These are phyloP conservation scores for Pyrus pyrifolia DNA, from an alignment of 306 rosid genomes.

Conservation along the genomic window DNA sequence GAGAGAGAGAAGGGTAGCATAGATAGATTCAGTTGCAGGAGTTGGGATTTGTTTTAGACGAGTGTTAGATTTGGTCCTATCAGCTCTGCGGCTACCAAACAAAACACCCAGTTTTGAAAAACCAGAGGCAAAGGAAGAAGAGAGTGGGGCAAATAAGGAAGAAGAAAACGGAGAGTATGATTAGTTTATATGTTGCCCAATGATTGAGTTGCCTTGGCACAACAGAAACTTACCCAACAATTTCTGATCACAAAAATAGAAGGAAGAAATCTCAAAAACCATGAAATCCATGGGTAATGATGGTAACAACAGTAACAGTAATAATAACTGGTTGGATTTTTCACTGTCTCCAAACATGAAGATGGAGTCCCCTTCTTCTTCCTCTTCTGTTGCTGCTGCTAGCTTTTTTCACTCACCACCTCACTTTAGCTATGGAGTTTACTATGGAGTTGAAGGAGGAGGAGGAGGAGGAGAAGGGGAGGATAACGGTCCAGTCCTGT, in stretches of 20 bases:
- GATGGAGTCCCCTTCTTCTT: slow-evolving; percentile 30
- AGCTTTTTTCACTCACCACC: slow-evolving; percentile 39
- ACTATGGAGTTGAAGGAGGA: slow-evolving; percentile 49
- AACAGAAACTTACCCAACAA: slow-evolving; percentile 30
- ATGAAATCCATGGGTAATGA: slow-evolving; percentile 59
- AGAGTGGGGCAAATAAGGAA: not conserved
- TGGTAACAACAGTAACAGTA: slow-evolving; percentile 23
- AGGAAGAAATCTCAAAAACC: slow-evolving; percentile 2
- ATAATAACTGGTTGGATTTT: slow-evolving; percentile 62
- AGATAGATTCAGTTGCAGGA: slow-evolving; percentile 39
- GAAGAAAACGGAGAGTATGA: slow-evolving; percentile 22
- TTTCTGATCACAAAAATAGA: slow-evolving; percentile 4
- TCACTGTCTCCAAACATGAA: slow-evolving; percentile 66
- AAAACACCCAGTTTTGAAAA: slow-evolving; percentile 27
- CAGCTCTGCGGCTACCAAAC: slow-evolving; percentile 25
- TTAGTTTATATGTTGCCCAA: slow-evolving; percentile 30
- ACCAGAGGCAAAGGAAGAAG: slow-evolving; percentile 7
- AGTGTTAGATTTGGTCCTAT: slow-evolving; percentile 31
- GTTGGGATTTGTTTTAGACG: slow-evolving; percentile 27
- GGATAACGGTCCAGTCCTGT: slow-evolving; percentile 38
- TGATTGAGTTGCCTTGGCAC: slow-evolving; percentile 43
- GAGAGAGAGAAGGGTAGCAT: not conserved
- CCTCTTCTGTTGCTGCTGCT: slow-evolving; percentile 25
- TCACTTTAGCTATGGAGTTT: slow-evolving; percentile 48
- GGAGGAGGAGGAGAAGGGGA: not conserved